A percentile compares a stretch with the other conserved stretches of the same genome.
Evolutionary conservation across 805 yeast species (phyloP).

Genomic region (Candida patagonica): DNA sequence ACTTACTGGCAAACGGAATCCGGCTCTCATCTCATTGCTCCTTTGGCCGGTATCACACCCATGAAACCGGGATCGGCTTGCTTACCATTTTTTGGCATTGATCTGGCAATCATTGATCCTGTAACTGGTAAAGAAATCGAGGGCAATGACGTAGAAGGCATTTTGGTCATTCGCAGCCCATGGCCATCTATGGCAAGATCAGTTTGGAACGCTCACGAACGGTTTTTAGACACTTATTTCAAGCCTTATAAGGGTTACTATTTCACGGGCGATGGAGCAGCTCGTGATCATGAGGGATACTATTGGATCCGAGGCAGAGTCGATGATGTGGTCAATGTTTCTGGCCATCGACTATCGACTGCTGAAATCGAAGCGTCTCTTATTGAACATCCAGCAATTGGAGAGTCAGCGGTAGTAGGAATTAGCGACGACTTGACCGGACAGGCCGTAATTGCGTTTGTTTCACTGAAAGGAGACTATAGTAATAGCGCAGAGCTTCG

Average conservation of each 20-base stretch:
- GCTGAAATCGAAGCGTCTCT: slow-evolving; percentile 95
- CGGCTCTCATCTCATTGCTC: slow-evolving; percentile 91
- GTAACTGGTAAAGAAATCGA: slow-evolving; percentile 75
- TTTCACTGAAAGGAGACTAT: slow-evolving; percentile 57
- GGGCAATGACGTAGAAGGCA: slow-evolving; percentile 94
- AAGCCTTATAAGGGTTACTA: slow-evolving; percentile 88
- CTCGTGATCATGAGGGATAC: slow-evolving; percentile 91
- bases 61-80: slow-evolving; percentile 98
- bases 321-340: slow-evolving; percentile 95
- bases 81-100: slow-evolving; percentile 91
- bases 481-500: slow-evolving; percentile 34
- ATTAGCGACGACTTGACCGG: slow-evolving; percentile 92
- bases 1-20: slow-evolving; percentile 99
- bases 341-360: slow-evolving; percentile 97
- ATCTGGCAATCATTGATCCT: slow-evolving; percentile 87
- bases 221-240: slow-evolving; percentile 85
- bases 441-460: slow-evolving; percentile 94
- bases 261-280: slow-evolving; percentile 99
- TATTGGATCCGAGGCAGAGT: slow-evolving; percentile 98
- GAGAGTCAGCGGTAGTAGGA: slow-evolving; percentile 97
- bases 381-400: slow-evolving; percentile 67
- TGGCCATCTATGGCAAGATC: slow-evolving; percentile 99
- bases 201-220: slow-evolving; percentile 77
- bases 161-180: slow-evolving; percentile 75
- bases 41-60: slow-evolving; percentile 89